Evolutionary conservation across 2,329 filamentous ascomycete genomes (phyloP), one percentile per base, ranked within the genome.

Genomic region (Exophiala aquamarina): DNA sequence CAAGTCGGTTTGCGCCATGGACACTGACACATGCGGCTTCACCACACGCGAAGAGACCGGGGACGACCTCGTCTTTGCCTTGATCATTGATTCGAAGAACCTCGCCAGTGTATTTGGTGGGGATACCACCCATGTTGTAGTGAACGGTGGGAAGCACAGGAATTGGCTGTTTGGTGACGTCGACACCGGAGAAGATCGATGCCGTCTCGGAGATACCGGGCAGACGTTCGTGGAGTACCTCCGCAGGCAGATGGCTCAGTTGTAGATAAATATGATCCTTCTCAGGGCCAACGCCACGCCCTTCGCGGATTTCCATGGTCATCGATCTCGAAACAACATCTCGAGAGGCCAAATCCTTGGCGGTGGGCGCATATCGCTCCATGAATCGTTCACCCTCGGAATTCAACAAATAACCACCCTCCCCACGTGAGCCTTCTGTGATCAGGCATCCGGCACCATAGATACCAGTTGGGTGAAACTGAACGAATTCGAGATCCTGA

Each of bases 41-140:
- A 77, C 92, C 92, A 62, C 91, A 96, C 63, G 93, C 93, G 68
- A 92, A 97, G 56, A 98, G 82, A 70, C 92, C 92, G 48, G 89
- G 90, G 17, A 98, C 93, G 60, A 95, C 81, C 79, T 95, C 81
- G 75, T 97, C 93, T 49, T 95, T 83, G 59, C 93, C 93, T 53
- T 82, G 70, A 66, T 87, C 85, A 61, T 96, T 89, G 42, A 95
- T 77, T 14, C 89, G 94, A 60, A 98, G 73, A 52, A 97, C 93
- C 75, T 98, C 90, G 70, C 93, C 92, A 54, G 89, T 96, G 80
- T 95, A 97, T 66, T 89, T 89, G 59, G 93, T 97, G 42, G 92
- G 92, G 61, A 98, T 96, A 80, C 93, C 92, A 72, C 92, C 92
- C 93, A 97, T 98, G 81, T 96, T 96, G 82, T 98, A 98, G 79